Evolutionary conservation across 2,329 filamentous ascomycete species (phyloP), one percentile per base, ranked within the genome.

Genomic region (Colletotrichum sp.): DNA sequence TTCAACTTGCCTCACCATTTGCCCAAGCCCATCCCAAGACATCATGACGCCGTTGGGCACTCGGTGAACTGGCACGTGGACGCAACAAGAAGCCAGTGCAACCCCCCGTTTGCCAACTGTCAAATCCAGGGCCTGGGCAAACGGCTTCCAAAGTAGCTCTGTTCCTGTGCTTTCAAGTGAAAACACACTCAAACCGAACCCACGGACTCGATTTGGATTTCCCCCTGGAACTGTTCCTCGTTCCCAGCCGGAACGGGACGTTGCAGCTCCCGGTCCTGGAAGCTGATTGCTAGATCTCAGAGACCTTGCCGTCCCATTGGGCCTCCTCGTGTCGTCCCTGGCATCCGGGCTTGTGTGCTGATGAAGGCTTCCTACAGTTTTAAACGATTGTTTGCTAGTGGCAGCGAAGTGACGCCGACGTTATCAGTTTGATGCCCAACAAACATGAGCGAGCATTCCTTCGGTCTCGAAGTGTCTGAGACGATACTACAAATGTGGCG

Each of bases 201-300:
- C 22, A 49, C 39, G 16, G 69, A 13, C 22, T 34, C 57, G n/a
- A 22, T 68, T 49, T 22, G 30, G 63, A 25, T 57, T 59, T 13
- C 25, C 55, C 32, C 39, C 19, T n/a, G 19, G 57, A 27, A 34
- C 32, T 25, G 39, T 49, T 52, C 57, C 16, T 27, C 69, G 73
- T 76, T 72, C 72, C 63, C 27, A 32, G 36, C 64, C 73, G 70
- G 73, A 27, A 34, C 73, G 64, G 73, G 34, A 73, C 27, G 64
- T 34, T 73, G 70, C 69, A 73, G 69, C 34, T 66, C 49, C 70
- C 57, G 70, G 34, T 29, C 25, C 39, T 49, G 32, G 25, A 25
- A 27, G 27, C 29, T 59, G 64, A 57, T 76, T 67, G 64, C 55
- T 22, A 72, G 72, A 76, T 73, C 57, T 76, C 44, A 70, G 55